Percentiles rank a stretch among this genome's conserved stretches.
Evolutionary conservation across 306 rosid species (phyloP).

Genomic region (Lagenaria siceraria): DNA sequence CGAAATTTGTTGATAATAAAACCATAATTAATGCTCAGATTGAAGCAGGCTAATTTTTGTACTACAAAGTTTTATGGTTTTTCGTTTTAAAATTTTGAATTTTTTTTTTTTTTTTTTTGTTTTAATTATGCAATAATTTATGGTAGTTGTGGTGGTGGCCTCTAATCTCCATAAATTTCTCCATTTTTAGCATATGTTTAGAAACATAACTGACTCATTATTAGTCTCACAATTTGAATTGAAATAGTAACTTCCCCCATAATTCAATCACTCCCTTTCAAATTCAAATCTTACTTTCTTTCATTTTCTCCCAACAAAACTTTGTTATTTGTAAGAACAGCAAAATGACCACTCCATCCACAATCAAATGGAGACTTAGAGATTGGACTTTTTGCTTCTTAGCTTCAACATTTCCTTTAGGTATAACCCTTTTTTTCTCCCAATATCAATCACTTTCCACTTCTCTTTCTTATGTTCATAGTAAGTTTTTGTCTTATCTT

Average conservation of each 20-base stretch:
- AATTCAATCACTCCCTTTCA: constrained; percentile 4
- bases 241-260: constrained; percentile 3
- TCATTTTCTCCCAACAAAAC: background rate
- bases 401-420: constrained; percentile 27
- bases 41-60: too few relatives aligned
- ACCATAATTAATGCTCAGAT: too few relatives aligned
- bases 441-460: background rate
- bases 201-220: constrained; percentile 26
- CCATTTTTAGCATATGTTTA: constrained; percentile 13
- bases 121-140: too few relatives aligned
- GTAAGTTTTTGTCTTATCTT: background rate
- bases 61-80: too few relatives aligned
- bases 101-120: too few relatives aligned
- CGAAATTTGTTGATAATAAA: too few relatives aligned
- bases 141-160: too few relatives aligned
- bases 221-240: constrained; percentile 17
- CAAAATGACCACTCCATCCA: constrained; percentile 11
- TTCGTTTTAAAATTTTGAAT: too few relatives aligned
- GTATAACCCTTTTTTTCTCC: background rate
- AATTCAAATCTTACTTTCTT: constrained; percentile 19
- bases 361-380: constrained; percentile 26
- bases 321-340: background rate
- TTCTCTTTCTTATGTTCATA: too few relatives aligned
- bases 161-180: constrained; percentile 13
- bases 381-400: constrained; percentile 39